Conservation (phyloP, 1,139 yeast species). For the Lodderomyces margitis region DNA sequence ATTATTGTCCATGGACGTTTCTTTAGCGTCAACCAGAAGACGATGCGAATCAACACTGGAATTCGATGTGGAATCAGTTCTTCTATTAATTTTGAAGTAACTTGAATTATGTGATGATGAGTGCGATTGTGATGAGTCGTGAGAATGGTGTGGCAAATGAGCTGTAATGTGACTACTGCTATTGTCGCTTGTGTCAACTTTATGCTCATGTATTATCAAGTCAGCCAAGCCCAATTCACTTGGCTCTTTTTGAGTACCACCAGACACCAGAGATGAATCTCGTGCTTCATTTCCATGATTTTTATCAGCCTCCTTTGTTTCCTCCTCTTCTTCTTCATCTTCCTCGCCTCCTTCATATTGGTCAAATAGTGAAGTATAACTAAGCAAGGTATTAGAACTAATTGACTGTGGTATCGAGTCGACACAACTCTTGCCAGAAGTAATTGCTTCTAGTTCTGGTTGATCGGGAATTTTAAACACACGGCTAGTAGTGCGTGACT, state of each 20-base stretch:
- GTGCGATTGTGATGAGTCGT: slow-evolving; percentile 1
- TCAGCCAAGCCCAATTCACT: not conserved
- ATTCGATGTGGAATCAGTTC: slow-evolving; percentile 2
- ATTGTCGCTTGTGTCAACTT: not conserved
- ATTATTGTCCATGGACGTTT: not conserved
- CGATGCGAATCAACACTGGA: slow-evolving; percentile 1
- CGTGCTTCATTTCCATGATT: not conserved
- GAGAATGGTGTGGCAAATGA: not conserved
- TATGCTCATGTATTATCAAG: not conserved
- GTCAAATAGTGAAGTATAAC: slow-evolving; percentile 27
- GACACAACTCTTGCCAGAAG: slow-evolving; percentile 2
- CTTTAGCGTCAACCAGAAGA: not conserved
- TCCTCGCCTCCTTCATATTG: slow-evolving; percentile 17
- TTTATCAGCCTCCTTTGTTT: not conserved
- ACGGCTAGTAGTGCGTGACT: slow-evolving; percentile 5
- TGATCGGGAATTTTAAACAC: slow-evolving; percentile 9
- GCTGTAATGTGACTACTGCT: not conserved
- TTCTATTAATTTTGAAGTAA: not conserved
- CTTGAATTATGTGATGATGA: slow-evolving; percentile 1
- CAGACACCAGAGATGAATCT: not conserved
- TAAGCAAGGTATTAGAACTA: slow-evolving; percentile 19
- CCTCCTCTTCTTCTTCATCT: slow-evolving; percentile 2
- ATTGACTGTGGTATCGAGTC: slow-evolving; percentile 8
- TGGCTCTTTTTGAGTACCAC: not conserved
- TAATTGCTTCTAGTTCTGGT: not conserved